Conservation (phyloP, 768 basidiomycete genomes). For the Boletus pseudo-olivaceus region DNA sequence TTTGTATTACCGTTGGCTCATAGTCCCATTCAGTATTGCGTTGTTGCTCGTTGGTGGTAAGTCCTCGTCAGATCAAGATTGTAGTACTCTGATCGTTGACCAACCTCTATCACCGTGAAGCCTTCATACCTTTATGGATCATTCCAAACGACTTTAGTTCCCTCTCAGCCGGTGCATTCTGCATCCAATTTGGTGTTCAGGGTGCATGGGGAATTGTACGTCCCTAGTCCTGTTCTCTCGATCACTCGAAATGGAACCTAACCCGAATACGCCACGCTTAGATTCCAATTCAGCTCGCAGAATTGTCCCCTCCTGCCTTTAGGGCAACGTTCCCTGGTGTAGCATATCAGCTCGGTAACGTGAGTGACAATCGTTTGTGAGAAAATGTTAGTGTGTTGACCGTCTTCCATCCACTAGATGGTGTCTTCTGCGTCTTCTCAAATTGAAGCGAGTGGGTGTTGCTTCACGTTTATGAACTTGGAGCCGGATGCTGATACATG, state of each 20-base stretch:
- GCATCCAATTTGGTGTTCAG: constrained; percentile 82
- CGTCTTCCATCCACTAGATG: constrained; percentile 37
- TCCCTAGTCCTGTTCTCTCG: neutral
- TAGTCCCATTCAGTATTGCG: constrained; percentile 14
- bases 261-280: constrained; percentile 8
- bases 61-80: constrained; percentile 33
- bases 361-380: constrained; percentile 5
- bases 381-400: neutral
- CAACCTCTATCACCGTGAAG: constrained; percentile 9
- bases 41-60: constrained; percentile 24
- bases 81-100: neutral
- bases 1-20: neutral
- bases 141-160: constrained; percentile 62
- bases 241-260: neutral
- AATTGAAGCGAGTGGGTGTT: constrained; percentile 27
- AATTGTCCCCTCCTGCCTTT: constrained; percentile 86
- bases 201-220: constrained; percentile 87
- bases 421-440: constrained; percentile 72
- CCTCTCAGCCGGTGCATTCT: constrained; percentile 83
- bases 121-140: constrained; percentile 80
- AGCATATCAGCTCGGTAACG: constrained; percentile 80
- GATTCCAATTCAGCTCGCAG: constrained; percentile 77
- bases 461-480: neutral
- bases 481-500: neutral
- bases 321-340: constrained; percentile 85